Evolutionary conservation across 1,284 basidiomycete genomes (phyloP), one percentile per base, ranked within the genome.

Genomic region (Hemileia vastatrix): DNA sequence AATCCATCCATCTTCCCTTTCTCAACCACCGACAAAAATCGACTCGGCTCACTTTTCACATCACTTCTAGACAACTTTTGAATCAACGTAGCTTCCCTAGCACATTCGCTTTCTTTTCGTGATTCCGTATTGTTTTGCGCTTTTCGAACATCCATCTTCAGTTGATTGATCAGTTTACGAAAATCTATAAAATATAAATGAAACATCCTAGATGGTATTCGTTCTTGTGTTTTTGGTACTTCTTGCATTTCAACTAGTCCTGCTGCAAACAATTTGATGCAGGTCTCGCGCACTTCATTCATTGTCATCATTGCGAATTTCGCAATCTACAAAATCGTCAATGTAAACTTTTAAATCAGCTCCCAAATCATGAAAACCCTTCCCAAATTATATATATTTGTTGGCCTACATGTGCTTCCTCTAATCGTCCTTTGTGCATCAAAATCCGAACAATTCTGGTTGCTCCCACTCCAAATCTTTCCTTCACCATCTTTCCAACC

Each of bases 221-320:
- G 32, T 8, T 59, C 57, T 23, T 59, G 48, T 19, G 57, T 59
- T 48, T 59, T 59, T 15, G 57, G 57, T 43, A 59, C 50, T 59
- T 59, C 57, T 53, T 59, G 57, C 21, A 59, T 31, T 32, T 59
- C 57, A 5, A 59, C 44, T 27, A 59, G 44, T 21, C 53, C 53
- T 24, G 24, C 49, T 2, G 57, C 50, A 32, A 40, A 59, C 3
- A 59, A 48, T 53, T 59, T 59, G 6, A 59, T 24, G 45, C 57
- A 59, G 27, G 53, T 24, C 32, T 59, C 57, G 51, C 57, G 49
- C n/a, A 50, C 51, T 24, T 59, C 57, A 24, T 59, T 59, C 23
- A 59, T 19, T 18, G 57, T 52, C 57, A 59, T 59, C 57, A 59
- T 59, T 2, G 57, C 57, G 27, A 52, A 59, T 31, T 59, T 59